Base-by-base conservation (phyloP, 2,329 filamentous ascomycete genomes). In the Sclerotinia minor region DNA sequence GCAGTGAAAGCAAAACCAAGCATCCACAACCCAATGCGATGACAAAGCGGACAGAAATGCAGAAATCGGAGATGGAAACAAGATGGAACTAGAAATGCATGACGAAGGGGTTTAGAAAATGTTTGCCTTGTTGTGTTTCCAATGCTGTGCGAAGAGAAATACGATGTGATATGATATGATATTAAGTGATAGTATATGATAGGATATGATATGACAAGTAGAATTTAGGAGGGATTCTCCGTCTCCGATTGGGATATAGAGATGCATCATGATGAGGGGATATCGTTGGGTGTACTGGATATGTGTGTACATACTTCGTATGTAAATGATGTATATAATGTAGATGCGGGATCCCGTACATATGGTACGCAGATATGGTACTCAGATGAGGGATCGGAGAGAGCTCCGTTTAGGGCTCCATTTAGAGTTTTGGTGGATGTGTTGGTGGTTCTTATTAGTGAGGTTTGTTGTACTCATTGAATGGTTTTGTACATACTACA, bases 401-500 rank as follows among this genome's bases (percentile, higher is more conserved):
- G 54, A 9, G 1, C 6, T 57, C 38, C 24, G 35, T 19, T 44
- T 41, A n/a, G 6, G 17, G 21, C 7, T 21, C 24, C 11, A 15
- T 17, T 57, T 19, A n/a, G 49, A 7, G 38, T 11, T 15, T 21
- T 61, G 21, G 15, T 61, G 29, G 29, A 32, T 61, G 21, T 60
- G 15, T 26, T 32, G 44, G 7, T n/a, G 24, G 35, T 49, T 49
- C 13, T 26, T 47, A 1, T 26, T 47, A 1, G 32, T 5, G 21
- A 38, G 29, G 29, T 24, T 61, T 50, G 45, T 11, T 61, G 45
- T 49, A 32, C 21, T n/a, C 38, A 7, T 26, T 26, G 32, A 7
- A 21, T 50, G 29, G n/a, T 35, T 49, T 29, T 38, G 50, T 38
- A 61, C 45, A 61, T 50, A 61, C 29, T 61, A 50, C 29, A 26